These are phyloP conservation scores for Leptographium lundbergii DNA, from an alignment of 2,329 filamentous ascomycete species.

Conservation along the genomic window DNA sequence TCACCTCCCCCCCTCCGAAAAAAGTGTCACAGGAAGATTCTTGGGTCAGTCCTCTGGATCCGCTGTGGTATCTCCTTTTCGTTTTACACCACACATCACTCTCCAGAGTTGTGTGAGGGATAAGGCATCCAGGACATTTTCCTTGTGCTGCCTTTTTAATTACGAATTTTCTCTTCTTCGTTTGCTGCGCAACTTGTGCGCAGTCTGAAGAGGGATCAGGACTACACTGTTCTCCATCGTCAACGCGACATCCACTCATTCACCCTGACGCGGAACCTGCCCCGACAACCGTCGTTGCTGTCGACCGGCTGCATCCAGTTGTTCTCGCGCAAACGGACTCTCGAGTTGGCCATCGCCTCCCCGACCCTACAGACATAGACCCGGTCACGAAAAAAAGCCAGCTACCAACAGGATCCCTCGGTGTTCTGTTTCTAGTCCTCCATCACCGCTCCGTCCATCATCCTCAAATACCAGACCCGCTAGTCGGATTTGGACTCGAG, in stretches of 20 bases:
- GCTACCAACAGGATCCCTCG: background rate
- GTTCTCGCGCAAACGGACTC: background rate
- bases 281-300: background rate
- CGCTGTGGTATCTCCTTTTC: background rate
- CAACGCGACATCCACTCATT: constrained; percentile 1
- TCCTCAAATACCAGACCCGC: background rate
- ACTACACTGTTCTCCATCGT: background rate
- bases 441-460: background rate
- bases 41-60: background rate
- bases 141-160: background rate
- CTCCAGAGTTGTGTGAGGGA: background rate
- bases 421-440: background rate
- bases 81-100: background rate
- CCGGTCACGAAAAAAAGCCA: background rate
- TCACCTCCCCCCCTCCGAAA: background rate
- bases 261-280: background rate
- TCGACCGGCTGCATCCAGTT: background rate
- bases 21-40: constrained; percentile 3
- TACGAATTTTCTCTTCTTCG: background rate
- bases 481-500: background rate
- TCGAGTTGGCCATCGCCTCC: background rate
- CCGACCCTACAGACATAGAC: background rate
- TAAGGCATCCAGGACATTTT: background rate
- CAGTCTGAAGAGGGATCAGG: background rate
- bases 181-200: background rate